Base-by-base conservation (phyloP, 768 basidiomycete species). In the Leccinum boreale region DNA sequence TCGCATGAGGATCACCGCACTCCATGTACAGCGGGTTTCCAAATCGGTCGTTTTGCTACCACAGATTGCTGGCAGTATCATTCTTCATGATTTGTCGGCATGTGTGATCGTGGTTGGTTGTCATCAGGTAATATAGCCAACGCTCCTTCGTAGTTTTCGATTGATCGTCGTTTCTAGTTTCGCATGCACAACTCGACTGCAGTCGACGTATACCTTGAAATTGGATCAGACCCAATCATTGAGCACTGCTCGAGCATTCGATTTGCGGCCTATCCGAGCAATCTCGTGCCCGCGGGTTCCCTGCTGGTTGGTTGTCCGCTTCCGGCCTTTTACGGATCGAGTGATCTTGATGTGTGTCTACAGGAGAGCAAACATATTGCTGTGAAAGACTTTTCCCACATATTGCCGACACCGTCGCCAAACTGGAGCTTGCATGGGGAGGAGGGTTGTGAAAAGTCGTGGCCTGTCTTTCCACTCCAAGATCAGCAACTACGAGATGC, bases 361-460 rank as follows among this genome's bases (percentile, higher is more conserved):
- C 47, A 78, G 74, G 46, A 68, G 36, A 75, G 68, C 59, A 76
- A 78, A 21, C 72, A 79, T 55, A 65, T 79, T n/a, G 59, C 77
- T 2, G 83, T 92, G 17, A 89, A 89, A 65, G 93, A 95, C 62
- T 95, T 95, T 67, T 90, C 91, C 19, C 92, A 94, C 70, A 89
- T 94, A 58, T 78, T 85, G 31, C 66, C 80, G 5, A 85, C 87
- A 1, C 85, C 84, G 0, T 94, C 93, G 4, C 91, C 93, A 10
- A 84, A 94, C 70, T 94, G 90, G 86, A 61, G 61, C 17, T 28
- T 2, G 8, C 45, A 74, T 17, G 29, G 36, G 9, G 56, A 68
- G 54, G 62, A 60, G 12, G 47, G 52, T 4, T 24, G 57, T 42
- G 53, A 69, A 42, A 59, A 10, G 24, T 51, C 36, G 1, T 73